A percentile compares a stretch with the other conserved stretches of the same genome.
phyloP scores from a whole-genome alignment of 495 filamentous ascomycete species.

The Halenospora varia region DNA sequence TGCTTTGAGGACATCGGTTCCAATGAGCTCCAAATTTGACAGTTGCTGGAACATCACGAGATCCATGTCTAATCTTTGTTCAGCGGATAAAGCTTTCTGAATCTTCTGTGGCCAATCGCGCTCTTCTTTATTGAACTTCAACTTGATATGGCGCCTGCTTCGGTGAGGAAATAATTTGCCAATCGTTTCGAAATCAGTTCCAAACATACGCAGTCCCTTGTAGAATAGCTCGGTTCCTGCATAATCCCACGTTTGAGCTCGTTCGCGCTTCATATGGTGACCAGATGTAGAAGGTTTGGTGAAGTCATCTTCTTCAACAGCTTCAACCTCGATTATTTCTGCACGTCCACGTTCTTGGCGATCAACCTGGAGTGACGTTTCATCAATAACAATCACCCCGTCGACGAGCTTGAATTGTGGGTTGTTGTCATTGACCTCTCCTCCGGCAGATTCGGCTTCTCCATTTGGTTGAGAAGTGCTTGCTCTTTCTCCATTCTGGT shows the following conservation, averaged over 20 bases:
- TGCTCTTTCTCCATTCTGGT: neutral
- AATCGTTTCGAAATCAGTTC: slow-evolving; percentile 90
- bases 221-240: slow-evolving; percentile 83
- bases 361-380: slow-evolving; percentile 73
- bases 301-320: slow-evolving; percentile 79
- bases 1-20: slow-evolving; percentile 62
- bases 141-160: slow-evolving; percentile 74
- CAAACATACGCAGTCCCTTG: slow-evolving; percentile 76
- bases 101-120: slow-evolving; percentile 65
- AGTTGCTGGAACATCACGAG: slow-evolving; percentile 62
- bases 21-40: slow-evolving; percentile 51
- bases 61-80: slow-evolving; percentile 55
- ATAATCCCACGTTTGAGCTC: slow-evolving; percentile 71
- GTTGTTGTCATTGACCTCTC: slow-evolving; percentile 7
- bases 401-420: slow-evolving; percentile 71
- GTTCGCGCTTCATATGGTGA: slow-evolving; percentile 67
- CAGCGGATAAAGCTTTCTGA: slow-evolving; percentile 60
- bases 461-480: slow-evolving; percentile 11
- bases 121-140: slow-evolving; percentile 93
- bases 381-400: slow-evolving; percentile 78
- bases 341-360: slow-evolving; percentile 63
- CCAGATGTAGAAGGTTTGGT: slow-evolving; percentile 70
- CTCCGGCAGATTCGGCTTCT: slow-evolving; percentile 13
- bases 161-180: slow-evolving; percentile 74
- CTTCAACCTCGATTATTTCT: slow-evolving; percentile 54